Percentiles rank a stretch among this genome's conserved stretches.
These are phyloP conservation scores for Diaporthe destruens DNA, from an alignment of 2,329 filamentous ascomycete genomes.

Conservation along the genomic window DNA sequence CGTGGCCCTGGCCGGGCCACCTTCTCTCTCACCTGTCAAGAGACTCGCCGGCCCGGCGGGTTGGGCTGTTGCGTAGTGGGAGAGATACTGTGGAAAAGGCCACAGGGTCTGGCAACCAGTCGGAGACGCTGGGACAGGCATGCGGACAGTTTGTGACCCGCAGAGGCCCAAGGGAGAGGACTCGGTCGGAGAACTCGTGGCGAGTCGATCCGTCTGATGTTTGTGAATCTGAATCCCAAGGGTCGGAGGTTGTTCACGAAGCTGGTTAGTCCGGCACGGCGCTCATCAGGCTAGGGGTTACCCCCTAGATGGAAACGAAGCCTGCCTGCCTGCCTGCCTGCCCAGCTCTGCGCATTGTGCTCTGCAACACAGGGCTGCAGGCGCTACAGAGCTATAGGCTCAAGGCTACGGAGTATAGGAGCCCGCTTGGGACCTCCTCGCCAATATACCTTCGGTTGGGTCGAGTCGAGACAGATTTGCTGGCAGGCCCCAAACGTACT, in stretches of 20 bases:
- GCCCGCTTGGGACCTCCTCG: background rate
- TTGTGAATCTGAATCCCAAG: constrained; percentile 34
- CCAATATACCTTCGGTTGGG: background rate
- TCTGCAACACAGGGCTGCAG: background rate
- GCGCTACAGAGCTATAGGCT: background rate
- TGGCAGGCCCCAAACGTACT: too few species aligned
- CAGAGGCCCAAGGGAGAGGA: constrained; percentile 13
- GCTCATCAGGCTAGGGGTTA: constrained; percentile 20
- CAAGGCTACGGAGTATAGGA: constrained; percentile 2
- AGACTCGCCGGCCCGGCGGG: background rate
- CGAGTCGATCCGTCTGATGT: constrained; percentile 33
- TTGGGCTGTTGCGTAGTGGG: constrained; percentile 9
- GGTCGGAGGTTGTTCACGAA: constrained; percentile 29
- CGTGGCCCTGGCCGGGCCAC: background rate
- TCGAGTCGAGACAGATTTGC: background rate
- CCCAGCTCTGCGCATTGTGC: background rate
- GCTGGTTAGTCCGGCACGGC: constrained; percentile 22
- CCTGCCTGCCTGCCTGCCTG: background rate
- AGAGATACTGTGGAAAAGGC: too few species aligned
- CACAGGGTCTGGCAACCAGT: constrained; percentile 3
- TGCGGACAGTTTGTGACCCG: constrained; percentile 8
- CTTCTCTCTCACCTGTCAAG: constrained; percentile 14
- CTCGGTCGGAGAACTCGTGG: constrained; percentile 6
- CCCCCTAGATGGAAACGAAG: background rate
- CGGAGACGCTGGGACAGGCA: constrained; percentile 8